phyloP scores from a whole-genome alignment of 768 basidiomycete genomes.

The Rhodotorula babjevae region DNA sequence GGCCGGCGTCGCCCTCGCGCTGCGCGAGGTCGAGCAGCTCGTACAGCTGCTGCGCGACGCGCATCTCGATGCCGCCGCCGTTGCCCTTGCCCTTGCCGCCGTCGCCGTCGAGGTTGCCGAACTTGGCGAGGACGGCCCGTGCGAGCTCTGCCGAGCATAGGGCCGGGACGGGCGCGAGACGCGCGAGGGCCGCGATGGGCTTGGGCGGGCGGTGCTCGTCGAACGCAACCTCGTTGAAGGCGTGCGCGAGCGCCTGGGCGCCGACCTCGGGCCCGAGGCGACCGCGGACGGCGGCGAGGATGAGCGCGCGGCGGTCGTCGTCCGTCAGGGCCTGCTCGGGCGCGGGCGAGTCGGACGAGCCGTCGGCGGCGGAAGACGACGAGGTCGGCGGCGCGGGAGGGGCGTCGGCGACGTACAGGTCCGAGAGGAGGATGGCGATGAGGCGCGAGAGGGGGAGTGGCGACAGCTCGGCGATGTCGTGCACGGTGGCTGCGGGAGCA shows the following conservation, averaged over 20 bases:
- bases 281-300: slow-evolving; percentile 16
- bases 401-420: slow-evolving; percentile 43
- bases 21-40: slow-evolving; percentile 32
- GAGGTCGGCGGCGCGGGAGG: not conserved
- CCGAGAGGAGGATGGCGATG: slow-evolving; percentile 71
- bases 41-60: slow-evolving; percentile 30
- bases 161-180: slow-evolving; percentile 21
- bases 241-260: slow-evolving; percentile 33
- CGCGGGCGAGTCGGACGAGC: not conserved
- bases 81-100: not conserved
- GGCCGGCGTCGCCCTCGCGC: slow-evolving; percentile 23
- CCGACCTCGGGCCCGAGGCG: slow-evolving; percentile 26
- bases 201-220: slow-evolving; percentile 9
- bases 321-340: slow-evolving; percentile 10
- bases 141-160: slow-evolving; percentile 26
- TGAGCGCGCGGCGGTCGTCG: slow-evolving; percentile 16
- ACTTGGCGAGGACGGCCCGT: slow-evolving; percentile 9
- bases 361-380: too few species aligned
- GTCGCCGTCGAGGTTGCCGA: slow-evolving; percentile 1
- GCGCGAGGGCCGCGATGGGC: slow-evolving; percentile 10
- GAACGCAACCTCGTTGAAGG: slow-evolving; percentile 33
- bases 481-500: slow-evolving; percentile 77
- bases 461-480: slow-evolving; percentile 75
- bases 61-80: slow-evolving; percentile 21
- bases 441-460: slow-evolving; percentile 71